These are phyloP conservation scores for Aspergillus texensis DNA, from an alignment of 2,329 filamentous ascomycete species.

Conservation along the genomic window DNA sequence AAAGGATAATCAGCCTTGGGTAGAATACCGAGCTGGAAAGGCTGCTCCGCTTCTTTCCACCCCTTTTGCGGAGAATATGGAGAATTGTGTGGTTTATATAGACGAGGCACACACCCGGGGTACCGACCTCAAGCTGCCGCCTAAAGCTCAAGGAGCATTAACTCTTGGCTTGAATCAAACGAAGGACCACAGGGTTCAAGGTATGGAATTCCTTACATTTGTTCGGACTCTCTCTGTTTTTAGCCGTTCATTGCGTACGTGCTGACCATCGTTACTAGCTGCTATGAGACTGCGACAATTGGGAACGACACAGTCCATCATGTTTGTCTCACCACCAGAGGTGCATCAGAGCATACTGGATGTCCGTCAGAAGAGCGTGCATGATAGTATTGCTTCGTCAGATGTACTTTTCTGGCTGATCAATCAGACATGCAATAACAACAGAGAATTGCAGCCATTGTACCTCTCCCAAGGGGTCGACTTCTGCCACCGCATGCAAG, in stretches of 20 bases:
- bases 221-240: too few species aligned
- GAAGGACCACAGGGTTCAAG: slow-evolving; percentile 65
- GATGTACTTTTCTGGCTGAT: slow-evolving; percentile 65
- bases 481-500: slow-evolving; percentile 61
- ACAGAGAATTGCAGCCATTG: slow-evolving; percentile 61
- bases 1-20: slow-evolving; percentile 47
- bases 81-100: slow-evolving; percentile 59
- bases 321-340: slow-evolving; percentile 60
- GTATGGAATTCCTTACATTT: slow-evolving; percentile 31
- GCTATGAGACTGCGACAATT: slow-evolving; percentile 68
- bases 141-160: slow-evolving; percentile 52
- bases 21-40: slow-evolving; percentile 45
- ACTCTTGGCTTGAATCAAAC: slow-evolving; percentile 61
- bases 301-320: slow-evolving; percentile 57
- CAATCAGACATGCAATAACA: slow-evolving; percentile 62
- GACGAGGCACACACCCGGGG: slow-evolving; percentile 65
- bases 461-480: slow-evolving; percentile 64
- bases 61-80: slow-evolving; percentile 58
- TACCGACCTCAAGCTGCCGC: slow-evolving; percentile 61
- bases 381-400: slow-evolving; percentile 44
- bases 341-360: slow-evolving; percentile 65
- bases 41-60: slow-evolving; percentile 54
- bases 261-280: slow-evolving; percentile 43
- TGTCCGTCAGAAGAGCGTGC: slow-evolving; percentile 33
- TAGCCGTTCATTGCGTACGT: accelerated